A percentile compares a stretch with the other conserved stretches of the same genome.
Conservation (phyloP, 2,329 filamentous ascomycete species). For the Cryphonectria naterciae region DNA sequence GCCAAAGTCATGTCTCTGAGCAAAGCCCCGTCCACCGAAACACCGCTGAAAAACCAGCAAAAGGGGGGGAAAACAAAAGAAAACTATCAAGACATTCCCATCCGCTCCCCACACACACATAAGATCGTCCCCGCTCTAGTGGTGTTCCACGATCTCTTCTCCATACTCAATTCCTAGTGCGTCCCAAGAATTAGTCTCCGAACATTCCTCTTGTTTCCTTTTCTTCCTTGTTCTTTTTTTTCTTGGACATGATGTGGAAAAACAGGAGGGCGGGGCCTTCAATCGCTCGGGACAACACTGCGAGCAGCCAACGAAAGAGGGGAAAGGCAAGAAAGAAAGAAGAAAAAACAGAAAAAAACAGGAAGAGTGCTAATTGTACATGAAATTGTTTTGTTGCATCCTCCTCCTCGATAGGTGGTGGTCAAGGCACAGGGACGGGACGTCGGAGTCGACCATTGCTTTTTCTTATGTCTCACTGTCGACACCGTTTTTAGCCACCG, state of each 20-base stretch:
- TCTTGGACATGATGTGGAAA: constrained; percentile 13
- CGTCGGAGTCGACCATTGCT: not conserved
- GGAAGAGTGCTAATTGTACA: constrained; percentile 17
- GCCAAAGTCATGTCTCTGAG: constrained; percentile 1
- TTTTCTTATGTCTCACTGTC: constrained; percentile 28
- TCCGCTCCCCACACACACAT: not conserved
- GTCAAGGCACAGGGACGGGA: constrained; percentile 1
- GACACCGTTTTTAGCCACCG: constrained; percentile 26
- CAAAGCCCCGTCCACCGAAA: not conserved
- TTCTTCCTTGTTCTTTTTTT: not conserved
- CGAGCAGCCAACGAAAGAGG: constrained; percentile 15
- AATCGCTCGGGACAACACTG: constrained; percentile 25
- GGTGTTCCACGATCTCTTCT: not conserved
- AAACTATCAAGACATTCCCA: not conserved
- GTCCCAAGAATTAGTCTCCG: constrained; percentile 28
- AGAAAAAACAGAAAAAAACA: constrained; percentile 3
- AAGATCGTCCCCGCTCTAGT: not conserved
- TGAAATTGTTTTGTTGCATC: not conserved
- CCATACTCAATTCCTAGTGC: constrained; percentile 28
- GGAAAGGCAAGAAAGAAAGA: constrained; percentile 5
- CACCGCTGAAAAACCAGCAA: not conserved
- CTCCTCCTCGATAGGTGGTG: not conserved
- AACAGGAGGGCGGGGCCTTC: constrained; percentile 11
- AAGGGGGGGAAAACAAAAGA: not conserved
- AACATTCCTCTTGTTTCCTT: constrained; percentile 9